Base-by-base conservation (phyloP, 345 rosid genomes). In the Hibiscus syriacus region DNA sequence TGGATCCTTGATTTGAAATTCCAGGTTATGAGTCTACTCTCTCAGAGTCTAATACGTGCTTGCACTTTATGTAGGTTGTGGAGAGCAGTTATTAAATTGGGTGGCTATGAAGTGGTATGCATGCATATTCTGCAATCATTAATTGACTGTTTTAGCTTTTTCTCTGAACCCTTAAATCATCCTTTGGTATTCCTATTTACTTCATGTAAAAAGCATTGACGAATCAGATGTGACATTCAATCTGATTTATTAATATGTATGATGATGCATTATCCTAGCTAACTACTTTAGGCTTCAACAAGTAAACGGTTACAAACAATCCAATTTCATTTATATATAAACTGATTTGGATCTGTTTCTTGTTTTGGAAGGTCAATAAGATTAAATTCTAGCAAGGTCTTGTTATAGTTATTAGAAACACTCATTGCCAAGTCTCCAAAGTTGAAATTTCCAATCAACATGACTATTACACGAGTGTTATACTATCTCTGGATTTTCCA, bases 61-160 rank as follows among this genome's bases (percentile, higher is more conserved):
- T 27, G 54, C 34, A 23, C 72, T 62, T 53, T 61, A 72, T 70
- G 78, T 75, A 92, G 98, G 86, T 80, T 92, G 52, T 92, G 92
- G 92, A 85, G 96, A 76, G 79, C 89, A 69, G 98, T 89, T 73
- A 30, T 87, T 56, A 84, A 69, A 64, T 68, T 92, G 77, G 96
- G 98, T 76, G 98, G 96, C 81, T 89, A 89, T 73, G 94, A 92
- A 3, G 87, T 85, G 92, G 97, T 91, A 86, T 73, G 82, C 55
- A 53, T 69, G 69, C 66, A 66, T 30, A 45, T 79, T 61, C 73
- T 17, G 45, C 23, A 2, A 48, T 43, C 26, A 22, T 70, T 48
- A 25, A 25, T 74, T 6, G 29, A 49, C 63, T 23, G 48, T 61
- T 65, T 76, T 64, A 68, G 27, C 60, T 10, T 76, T 64, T 54